A percentile compares a stretch with the other conserved stretches of the same genome.
These are phyloP conservation scores for Medakamo hakoo DNA, from an alignment of 139 green algal genomes.

Conservation along the genomic window DNA sequence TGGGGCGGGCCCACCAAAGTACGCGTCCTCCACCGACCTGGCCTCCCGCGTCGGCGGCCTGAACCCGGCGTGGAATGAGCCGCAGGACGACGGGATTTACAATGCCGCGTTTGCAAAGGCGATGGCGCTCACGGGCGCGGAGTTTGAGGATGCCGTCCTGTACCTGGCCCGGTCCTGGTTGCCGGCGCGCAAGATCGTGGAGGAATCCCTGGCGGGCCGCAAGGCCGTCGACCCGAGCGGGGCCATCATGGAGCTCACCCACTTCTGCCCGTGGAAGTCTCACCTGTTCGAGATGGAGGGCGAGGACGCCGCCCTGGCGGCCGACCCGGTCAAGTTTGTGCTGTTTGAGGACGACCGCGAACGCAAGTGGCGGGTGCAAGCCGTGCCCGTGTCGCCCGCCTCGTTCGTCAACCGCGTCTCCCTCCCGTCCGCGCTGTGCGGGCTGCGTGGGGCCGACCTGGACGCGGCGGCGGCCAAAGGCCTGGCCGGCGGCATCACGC, in stretches of 20 bases:
- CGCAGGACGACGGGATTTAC: conserved; percentile 23
- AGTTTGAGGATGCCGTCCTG: conserved; percentile 60
- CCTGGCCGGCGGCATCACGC: background rate
- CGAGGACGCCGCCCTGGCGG: conserved; percentile 41
- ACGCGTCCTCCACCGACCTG: conserved; percentile 75
- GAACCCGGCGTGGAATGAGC: conserved; percentile 78
- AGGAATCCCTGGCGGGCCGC: conserved; percentile 26
- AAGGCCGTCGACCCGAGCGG: conserved; percentile 26
- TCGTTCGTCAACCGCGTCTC: conserved; percentile 69
- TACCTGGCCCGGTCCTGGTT: conserved; percentile 62
- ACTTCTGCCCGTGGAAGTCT: conserved; percentile 85
- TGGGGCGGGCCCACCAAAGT: conserved; percentile 33
- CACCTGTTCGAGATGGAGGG: conserved; percentile 88
- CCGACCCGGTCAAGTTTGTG: conserved; percentile 34
- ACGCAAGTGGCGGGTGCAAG: conserved; percentile 65
- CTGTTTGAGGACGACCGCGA: conserved; percentile 69
- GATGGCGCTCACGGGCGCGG: conserved; percentile 64
- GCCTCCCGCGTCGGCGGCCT: conserved; percentile 55
- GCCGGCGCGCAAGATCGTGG: conserved; percentile 55
- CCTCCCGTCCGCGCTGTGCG: conserved; percentile 72
- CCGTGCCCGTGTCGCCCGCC: conserved; percentile 47
- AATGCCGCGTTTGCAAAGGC: conserved; percentile 58
- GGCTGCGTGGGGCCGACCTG: conserved; percentile 73
- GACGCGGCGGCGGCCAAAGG: conserved; percentile 52
- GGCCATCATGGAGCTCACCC: conserved; percentile 40